Evolutionary conservation across 208 protist genomes (phyloP).

Genomic region (Leishmania gerbilli): DNA sequence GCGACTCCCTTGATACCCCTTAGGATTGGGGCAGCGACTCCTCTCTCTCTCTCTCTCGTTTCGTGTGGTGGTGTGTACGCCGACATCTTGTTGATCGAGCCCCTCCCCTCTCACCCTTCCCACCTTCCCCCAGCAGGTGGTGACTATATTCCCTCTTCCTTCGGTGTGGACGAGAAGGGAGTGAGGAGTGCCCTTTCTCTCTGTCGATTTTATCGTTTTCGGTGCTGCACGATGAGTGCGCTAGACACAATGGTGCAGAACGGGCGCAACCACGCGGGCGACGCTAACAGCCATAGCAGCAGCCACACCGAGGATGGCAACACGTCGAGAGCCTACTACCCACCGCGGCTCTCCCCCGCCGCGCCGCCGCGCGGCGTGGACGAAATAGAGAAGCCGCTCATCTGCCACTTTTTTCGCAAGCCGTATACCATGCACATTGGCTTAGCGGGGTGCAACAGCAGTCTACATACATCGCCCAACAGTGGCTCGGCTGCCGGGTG

Average conservation of each 20-base stretch:
- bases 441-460: slow-evolving; percentile 4
- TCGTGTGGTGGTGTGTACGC: not conserved
- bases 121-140: not conserved
- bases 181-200: not conserved
- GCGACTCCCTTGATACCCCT: not conserved
- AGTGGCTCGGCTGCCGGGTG: not conserved
- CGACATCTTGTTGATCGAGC: not conserved
- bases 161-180: not conserved
- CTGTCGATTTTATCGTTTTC: not conserved
- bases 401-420: slow-evolving; percentile 31
- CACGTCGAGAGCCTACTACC: not conserved
- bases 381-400: slow-evolving; percentile 31
- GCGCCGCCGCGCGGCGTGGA: not conserved
- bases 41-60: not conserved
- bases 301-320: not conserved
- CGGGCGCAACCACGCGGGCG: not conserved
- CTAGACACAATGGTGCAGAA: slow-evolving; percentile 1
- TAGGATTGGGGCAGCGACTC: not conserved
- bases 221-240: not conserved
- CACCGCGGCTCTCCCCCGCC: not conserved
- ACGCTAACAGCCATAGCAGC: not conserved
- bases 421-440: not conserved
- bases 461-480: not conserved
- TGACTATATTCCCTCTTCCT: not conserved
- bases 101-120: not conserved